Percentiles rank a stretch among this genome's conserved stretches.
Conservation (phyloP, 2,329 filamentous ascomycete species). For the Triangularia verruculosa region DNA sequence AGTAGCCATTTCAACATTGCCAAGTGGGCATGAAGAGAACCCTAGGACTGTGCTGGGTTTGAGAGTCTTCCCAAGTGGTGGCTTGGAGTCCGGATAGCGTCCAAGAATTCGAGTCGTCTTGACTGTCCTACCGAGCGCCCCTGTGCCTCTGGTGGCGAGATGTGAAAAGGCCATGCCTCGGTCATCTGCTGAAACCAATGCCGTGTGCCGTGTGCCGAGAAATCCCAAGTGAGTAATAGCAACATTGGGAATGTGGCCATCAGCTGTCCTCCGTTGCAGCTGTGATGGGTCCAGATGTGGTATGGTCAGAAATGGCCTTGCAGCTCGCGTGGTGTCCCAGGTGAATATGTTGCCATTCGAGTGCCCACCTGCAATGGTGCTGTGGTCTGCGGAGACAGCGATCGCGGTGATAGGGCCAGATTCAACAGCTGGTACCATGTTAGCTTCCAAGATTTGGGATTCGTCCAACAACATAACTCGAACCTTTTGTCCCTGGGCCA, state of each 20-base stretch:
- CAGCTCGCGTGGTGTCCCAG: constrained; percentile 84
- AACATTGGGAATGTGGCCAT: constrained; percentile 78
- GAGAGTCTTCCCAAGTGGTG: constrained; percentile 61
- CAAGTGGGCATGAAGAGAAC: constrained; percentile 84
- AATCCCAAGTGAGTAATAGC: constrained; percentile 91
- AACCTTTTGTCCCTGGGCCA: constrained; percentile 86
- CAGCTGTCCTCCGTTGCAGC: constrained; percentile 61
- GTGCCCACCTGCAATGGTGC: constrained; percentile 87
- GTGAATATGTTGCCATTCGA: constrained; percentile 90
- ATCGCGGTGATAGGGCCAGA: constrained; percentile 83
- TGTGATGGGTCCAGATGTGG: constrained; percentile 68
- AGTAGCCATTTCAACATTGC: constrained; percentile 87
- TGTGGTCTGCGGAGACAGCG: constrained; percentile 89
- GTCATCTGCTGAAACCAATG: constrained; percentile 91
- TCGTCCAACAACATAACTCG: background rate
- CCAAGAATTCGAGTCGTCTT: constrained; percentile 90
- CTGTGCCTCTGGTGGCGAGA: constrained; percentile 85
- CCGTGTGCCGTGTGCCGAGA: constrained; percentile 87
- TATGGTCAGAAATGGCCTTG: constrained; percentile 85
- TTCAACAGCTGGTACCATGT: constrained; percentile 66
- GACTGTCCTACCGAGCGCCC: constrained; percentile 77
- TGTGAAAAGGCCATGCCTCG: constrained; percentile 98
- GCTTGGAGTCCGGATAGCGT: constrained; percentile 73
- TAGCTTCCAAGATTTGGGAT: constrained; percentile 31
- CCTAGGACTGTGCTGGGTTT: constrained; percentile 95